Conservation (phyloP, 2,329 filamentous ascomycete species). For the Lecanicillium sp. region DNA sequence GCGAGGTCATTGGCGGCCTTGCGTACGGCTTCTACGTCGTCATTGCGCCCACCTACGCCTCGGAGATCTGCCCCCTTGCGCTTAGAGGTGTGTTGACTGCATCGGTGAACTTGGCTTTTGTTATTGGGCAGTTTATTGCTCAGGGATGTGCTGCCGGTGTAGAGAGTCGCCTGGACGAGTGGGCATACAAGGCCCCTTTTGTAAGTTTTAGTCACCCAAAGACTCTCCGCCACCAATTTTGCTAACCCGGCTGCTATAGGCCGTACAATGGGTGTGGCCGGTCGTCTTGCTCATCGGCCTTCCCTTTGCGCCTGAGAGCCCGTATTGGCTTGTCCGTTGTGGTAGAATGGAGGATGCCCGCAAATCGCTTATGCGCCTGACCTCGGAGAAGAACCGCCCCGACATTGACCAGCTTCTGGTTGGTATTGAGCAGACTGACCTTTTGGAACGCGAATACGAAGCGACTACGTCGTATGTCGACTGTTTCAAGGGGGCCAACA, state of each 20-base stretch:
- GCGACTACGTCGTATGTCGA: conserved; percentile 41
- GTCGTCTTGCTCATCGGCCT: conserved; percentile 35
- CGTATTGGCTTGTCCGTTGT: conserved; percentile 41
- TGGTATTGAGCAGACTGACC: conserved; percentile 51
- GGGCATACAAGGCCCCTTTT: conserved; percentile 32
- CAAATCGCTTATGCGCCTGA: conserved; percentile 32
- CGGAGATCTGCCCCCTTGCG: conserved; percentile 51
- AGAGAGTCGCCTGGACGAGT: conserved; percentile 30
- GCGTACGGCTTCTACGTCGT: conserved; percentile 55
- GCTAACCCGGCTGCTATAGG: no score
- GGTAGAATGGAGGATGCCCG: conserved; percentile 33
- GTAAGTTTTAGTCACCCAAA: conserved; percentile 9
- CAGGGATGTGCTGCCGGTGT: conserved; percentile 38
- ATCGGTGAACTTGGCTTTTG: conserved; percentile 56
- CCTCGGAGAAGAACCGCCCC: conserved; percentile 21
- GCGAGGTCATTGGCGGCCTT: conserved; percentile 53
- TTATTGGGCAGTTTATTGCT: conserved; percentile 52
- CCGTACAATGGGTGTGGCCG: conserved; percentile 44
- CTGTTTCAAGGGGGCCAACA: conserved; percentile 40
- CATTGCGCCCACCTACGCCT: conserved; percentile 51
- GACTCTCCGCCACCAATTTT: neutral
- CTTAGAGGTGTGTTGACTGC: conserved; percentile 51
- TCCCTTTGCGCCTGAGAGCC: conserved; percentile 40
- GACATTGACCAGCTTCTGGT: conserved; percentile 34
- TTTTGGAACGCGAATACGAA: conserved; percentile 43